Conservation (phyloP, 2,329 filamentous ascomycete genomes). For the Gnomoniopsis sp. region DNA sequence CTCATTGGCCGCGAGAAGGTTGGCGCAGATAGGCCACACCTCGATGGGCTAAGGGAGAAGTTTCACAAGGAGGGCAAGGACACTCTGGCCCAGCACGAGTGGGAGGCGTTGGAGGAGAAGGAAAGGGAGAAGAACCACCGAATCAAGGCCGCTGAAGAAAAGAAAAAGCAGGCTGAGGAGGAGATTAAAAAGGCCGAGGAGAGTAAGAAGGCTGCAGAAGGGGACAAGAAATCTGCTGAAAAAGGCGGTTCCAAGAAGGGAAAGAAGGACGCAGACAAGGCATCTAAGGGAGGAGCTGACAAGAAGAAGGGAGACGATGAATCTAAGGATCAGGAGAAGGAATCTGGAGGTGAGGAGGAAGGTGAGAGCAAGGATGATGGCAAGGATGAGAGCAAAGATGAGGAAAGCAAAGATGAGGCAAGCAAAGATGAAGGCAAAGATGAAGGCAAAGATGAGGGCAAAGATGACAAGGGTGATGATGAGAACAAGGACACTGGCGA, state of each 20-base stretch:
- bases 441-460: constrained; percentile 11
- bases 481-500: constrained; percentile 9
- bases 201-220: constrained; percentile 2
- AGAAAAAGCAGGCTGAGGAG: constrained; percentile 27
- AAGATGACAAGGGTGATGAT: constrained; percentile 14
- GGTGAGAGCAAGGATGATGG: constrained; percentile 16
- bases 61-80: constrained; percentile 32
- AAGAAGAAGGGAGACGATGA: constrained; percentile 10
- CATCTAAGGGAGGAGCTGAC: background rate
- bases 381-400: constrained; percentile 10
- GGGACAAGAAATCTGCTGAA: background rate
- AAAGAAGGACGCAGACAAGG: constrained; percentile 18
- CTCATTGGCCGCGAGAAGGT: constrained; percentile 81
- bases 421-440: constrained; percentile 8
- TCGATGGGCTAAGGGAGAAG: constrained; percentile 35
- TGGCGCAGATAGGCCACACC: constrained; percentile 34
- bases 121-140: constrained; percentile 36
- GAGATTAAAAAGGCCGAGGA: constrained; percentile 15
- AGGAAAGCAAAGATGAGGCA: constrained; percentile 11
- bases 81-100: constrained; percentile 37
- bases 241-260: constrained; percentile 21
- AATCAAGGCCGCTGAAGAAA: constrained; percentile 37
- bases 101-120: constrained; percentile 41
- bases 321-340: constrained; percentile 12
- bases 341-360: constrained; percentile 11